Conservation (phyloP, 441 rosid species). For the Populus hybrid region DNA sequence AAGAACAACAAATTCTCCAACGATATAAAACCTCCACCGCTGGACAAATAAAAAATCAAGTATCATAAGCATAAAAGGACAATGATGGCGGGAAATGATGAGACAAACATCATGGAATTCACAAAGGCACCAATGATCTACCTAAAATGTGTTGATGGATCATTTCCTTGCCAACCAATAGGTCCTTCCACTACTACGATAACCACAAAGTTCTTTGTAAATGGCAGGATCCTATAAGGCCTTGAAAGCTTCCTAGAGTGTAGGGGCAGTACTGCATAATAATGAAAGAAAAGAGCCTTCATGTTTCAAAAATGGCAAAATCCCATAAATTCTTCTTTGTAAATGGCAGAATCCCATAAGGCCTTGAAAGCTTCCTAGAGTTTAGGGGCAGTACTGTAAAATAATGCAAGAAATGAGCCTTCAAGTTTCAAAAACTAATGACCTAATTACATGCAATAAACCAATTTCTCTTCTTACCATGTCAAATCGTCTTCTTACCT, state of each 20-base stretch:
- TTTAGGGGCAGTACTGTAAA: too few species aligned
- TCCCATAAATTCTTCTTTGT: too few species aligned
- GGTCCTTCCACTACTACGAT: conserved; percentile 95
- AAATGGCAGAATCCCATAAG: too few species aligned
- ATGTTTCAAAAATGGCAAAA: neutral
- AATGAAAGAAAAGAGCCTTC: neutral
- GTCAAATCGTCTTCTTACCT: too few species aligned
- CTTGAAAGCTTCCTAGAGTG: conserved; percentile 64
- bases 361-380: too few species aligned
- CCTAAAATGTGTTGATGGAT: conserved; percentile 78
- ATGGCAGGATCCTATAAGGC: conserved; percentile 69
- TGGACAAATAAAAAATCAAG: conserved; percentile 31
- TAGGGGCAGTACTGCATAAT: conserved; percentile 3
- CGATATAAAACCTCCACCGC: conserved; percentile 90
- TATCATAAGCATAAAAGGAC: neutral
- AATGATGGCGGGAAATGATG: neutral
- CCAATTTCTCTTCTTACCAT: too few species aligned
- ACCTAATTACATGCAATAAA: neutral
- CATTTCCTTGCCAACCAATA: too few species aligned
- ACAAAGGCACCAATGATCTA: conserved; percentile 11
- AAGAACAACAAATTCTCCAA: conserved; percentile 81
- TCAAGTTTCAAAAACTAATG: neutral
- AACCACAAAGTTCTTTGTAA: conserved; percentile 66
- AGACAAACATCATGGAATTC: neutral
- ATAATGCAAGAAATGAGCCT: too few species aligned